Percentiles rank a stretch among this genome's conserved stretches.
phyloP scores from a whole-genome alignment of 2,329 filamentous ascomycete genomes.

The Chaetomiaceae sp. region DNA sequence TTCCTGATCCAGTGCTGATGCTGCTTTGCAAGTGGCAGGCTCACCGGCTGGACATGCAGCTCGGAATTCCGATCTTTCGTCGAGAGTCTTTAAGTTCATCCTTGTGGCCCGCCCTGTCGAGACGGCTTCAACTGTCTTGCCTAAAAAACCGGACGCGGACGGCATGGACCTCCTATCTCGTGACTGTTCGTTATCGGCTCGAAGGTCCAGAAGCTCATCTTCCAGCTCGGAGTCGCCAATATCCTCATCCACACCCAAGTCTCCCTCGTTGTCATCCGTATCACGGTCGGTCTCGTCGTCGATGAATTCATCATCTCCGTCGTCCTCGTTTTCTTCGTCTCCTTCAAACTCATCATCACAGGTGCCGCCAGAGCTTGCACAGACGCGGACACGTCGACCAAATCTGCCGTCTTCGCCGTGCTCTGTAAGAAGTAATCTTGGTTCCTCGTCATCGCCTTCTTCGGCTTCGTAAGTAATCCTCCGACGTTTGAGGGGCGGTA shows the following conservation, averaged over 20 bases:
- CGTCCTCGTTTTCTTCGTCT: conserved; percentile 11
- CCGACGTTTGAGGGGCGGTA: conserved; percentile 69
- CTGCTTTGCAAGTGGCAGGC: conserved; percentile 34
- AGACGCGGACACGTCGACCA: conserved; percentile 27
- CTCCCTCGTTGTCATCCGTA: conserved; percentile 13
- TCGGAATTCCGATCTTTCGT: conserved; percentile 37
- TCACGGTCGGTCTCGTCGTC: conserved; percentile 24
- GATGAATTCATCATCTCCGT: conserved; percentile 9
- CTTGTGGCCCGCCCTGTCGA: neutral
- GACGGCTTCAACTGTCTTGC: neutral
- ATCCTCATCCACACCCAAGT: conserved; percentile 25
- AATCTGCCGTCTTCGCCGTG: conserved; percentile 31
- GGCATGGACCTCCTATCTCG: conserved; percentile 21
- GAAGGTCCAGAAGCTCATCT: conserved; percentile 23
- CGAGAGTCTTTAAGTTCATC: conserved; percentile 26
- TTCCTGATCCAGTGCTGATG: conserved; percentile 33
- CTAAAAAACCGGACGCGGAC: too few relatives aligned
- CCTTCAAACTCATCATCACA: conserved; percentile 22
- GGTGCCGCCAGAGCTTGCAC: conserved; percentile 33
- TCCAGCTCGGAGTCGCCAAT: conserved; percentile 21
- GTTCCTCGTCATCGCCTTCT: conserved; percentile 37
- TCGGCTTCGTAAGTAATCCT: conserved; percentile 43
- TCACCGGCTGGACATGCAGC: conserved; percentile 42
- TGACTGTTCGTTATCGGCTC: conserved; percentile 16
- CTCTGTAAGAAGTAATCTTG: conserved; percentile 28